Conservation (phyloP, 2,329 filamentous ascomycete genomes). For the Fusarium fujikuroi region DNA sequence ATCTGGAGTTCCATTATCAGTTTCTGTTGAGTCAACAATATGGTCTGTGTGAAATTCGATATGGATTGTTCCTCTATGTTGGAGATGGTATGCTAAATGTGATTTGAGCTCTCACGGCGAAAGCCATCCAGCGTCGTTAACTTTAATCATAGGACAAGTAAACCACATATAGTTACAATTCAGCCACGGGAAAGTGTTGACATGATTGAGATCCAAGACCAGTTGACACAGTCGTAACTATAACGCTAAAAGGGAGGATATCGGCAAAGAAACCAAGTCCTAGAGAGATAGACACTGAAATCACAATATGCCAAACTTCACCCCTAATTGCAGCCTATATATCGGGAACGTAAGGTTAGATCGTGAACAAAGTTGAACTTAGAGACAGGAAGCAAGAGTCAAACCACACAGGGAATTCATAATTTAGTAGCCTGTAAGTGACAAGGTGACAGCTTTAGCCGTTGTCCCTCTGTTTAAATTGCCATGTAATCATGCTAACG, state of each 20-base stretch:
- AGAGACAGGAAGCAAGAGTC: not conserved
- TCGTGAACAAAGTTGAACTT: not conserved
- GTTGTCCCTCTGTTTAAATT: not conserved
- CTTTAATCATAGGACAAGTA: not conserved
- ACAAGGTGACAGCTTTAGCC: not conserved
- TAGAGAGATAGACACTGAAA: not conserved
- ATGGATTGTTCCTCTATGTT: not conserved
- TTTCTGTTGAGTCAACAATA: not conserved
- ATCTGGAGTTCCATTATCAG: not conserved
- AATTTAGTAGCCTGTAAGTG: not conserved
- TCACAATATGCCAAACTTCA: not conserved
- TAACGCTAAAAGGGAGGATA: not conserved
- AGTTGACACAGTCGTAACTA: not conserved
- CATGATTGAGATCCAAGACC: not conserved
- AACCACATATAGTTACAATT: too few relatives aligned
- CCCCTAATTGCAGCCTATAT: not conserved
- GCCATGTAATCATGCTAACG: not conserved
- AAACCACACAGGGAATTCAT: not conserved
- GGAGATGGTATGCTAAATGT: too few relatives aligned
- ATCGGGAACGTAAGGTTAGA: not conserved
- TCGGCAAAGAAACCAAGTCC: not conserved
- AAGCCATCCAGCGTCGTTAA: not conserved
- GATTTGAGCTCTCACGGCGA: not conserved
- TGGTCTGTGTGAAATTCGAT: not conserved
- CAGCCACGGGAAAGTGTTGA: too few relatives aligned